Evolutionary conservation across 2,329 filamentous ascomycete genomes (phyloP).

Genomic region (Fusarium mexicanum): DNA sequence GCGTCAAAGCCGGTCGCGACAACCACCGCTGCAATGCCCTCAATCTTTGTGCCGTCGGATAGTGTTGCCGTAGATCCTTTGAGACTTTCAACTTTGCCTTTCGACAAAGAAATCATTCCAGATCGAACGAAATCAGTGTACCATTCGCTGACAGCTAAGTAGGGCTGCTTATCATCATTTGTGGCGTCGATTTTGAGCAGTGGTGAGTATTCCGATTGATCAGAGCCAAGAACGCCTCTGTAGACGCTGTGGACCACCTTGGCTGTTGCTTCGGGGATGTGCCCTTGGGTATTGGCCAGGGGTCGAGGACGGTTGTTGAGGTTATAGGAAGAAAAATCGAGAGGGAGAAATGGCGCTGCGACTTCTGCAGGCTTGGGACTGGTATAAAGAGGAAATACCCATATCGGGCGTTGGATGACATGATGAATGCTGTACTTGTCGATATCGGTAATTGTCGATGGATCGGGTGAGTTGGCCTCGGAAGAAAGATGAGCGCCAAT

Average conservation of each 20-base stretch:
- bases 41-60: conserved; percentile 49
- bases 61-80: conserved; percentile 50
- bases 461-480: conserved; percentile 61
- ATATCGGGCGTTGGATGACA: conserved; percentile 74
- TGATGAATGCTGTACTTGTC: conserved; percentile 72
- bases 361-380: conserved; percentile 59
- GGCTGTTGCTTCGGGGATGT: conserved; percentile 68
- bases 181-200: conserved; percentile 52
- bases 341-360: conserved; percentile 72
- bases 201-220: conserved; percentile 63
- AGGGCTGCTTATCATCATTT: conserved; percentile 64
- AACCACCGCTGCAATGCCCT: conserved; percentile 72
- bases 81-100: conserved; percentile 56
- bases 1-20: conserved; percentile 81
- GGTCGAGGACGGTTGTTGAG: conserved; percentile 67
- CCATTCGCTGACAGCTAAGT: conserved; percentile 74
- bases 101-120: conserved; percentile 63
- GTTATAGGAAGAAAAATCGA: conserved; percentile 80
- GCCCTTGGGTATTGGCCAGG: conserved; percentile 71
- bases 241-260: conserved; percentile 63
- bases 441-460: conserved; percentile 52
- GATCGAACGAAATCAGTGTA: conserved; percentile 80
- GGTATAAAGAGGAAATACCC: conserved; percentile 72
- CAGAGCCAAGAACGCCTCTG: conserved; percentile 58
- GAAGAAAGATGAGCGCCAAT: conserved; percentile 78